A percentile compares a stretch with the other conserved stretches of the same genome.
Evolutionary conservation across 2,329 filamentous ascomycete species (phyloP).

Genomic region (Nemania bipapillata): DNA sequence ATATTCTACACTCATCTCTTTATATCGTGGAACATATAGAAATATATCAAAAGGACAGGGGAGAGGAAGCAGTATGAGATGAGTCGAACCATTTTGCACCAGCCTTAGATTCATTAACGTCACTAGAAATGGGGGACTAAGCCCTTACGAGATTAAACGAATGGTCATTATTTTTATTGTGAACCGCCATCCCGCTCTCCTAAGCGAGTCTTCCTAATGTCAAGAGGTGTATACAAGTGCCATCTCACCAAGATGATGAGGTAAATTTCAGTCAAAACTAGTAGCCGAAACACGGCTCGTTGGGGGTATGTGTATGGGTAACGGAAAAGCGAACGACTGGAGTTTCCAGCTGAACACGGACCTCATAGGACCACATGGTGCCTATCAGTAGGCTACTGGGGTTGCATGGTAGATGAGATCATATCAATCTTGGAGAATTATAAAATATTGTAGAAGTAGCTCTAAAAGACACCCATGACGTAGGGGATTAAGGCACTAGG

Average conservation of each 20-base stretch:
- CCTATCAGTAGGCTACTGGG: conserved; percentile 7
- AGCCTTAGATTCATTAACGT: conserved; percentile 10
- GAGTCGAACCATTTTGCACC: neutral
- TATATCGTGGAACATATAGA: neutral
- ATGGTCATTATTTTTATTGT: conserved; percentile 41
- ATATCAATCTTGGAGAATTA: conserved; percentile 34
- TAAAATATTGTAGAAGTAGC: conserved; percentile 8
- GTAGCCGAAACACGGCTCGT: conserved; percentile 32
- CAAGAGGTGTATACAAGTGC: conserved; percentile 38
- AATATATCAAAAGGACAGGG: neutral
- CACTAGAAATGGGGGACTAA: conserved; percentile 2
- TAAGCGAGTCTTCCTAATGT: conserved; percentile 30
- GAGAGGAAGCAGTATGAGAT: neutral
- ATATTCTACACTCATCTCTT: no score
- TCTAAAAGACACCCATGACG: conserved; percentile 63
- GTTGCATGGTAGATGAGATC: conserved; percentile 14
- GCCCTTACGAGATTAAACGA: conserved; percentile 23
- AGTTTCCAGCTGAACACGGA: conserved; percentile 24
- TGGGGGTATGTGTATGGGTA: conserved; percentile 38
- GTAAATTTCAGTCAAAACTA: conserved; percentile 30
- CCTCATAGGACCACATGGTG: conserved; percentile 10
- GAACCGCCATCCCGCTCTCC: conserved; percentile 23
- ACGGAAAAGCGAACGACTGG: conserved; percentile 27
- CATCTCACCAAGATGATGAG: conserved; percentile 27
- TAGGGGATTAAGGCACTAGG: conserved; percentile 61